Conservation (phyloP, 2,329 filamentous ascomycete genomes). For the Botrytis fragariae region DNA sequence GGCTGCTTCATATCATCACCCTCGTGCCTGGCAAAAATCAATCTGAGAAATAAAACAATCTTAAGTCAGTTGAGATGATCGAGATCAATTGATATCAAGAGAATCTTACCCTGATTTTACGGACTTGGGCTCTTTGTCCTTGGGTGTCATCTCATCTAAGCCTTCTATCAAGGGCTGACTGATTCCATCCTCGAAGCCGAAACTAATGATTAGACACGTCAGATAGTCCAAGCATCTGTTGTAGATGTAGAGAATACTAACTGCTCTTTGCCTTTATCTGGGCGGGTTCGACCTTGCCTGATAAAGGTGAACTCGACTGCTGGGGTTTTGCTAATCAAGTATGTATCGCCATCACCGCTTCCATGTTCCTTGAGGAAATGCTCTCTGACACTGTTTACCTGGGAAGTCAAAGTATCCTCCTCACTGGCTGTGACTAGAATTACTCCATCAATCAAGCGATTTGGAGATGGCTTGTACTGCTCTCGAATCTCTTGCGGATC, state of each 20-base stretch:
- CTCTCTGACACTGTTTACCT: background rate
- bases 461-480: background rate
- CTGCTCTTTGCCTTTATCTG: conserved; percentile 13
- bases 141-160: conserved; percentile 37
- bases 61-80: background rate
- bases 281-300: background rate
- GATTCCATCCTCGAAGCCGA: conserved; percentile 46
- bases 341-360: background rate
- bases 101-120: conserved; percentile 32
- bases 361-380: background rate
- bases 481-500: conserved; percentile 9
- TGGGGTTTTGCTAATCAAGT: background rate
- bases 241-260: background rate
- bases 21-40: conserved; percentile 28
- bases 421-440: background rate
- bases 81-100: background rate
- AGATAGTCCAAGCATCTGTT: background rate
- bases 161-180: conserved; percentile 43
- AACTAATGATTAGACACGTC: conserved; percentile 33
- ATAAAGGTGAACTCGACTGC: background rate
- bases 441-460: conserved; percentile 3
- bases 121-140: conserved; percentile 34
- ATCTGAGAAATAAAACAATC: background rate
- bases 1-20: conserved; percentile 39
- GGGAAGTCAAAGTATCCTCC: background rate